Conservation (phyloP, 495 filamentous ascomycete genomes). For the Durotheca rogersii region DNA sequence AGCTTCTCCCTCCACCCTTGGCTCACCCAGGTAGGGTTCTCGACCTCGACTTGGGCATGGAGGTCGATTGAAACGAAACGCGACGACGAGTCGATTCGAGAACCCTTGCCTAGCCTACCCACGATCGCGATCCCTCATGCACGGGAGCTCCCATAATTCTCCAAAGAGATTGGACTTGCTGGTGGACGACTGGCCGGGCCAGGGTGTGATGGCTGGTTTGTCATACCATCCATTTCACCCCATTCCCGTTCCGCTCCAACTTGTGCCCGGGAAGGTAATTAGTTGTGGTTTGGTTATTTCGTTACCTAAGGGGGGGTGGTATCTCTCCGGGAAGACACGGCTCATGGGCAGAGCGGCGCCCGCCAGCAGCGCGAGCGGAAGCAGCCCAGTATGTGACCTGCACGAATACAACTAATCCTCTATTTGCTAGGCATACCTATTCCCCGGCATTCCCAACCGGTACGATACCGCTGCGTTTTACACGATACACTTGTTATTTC, state of each 20-base stretch:
- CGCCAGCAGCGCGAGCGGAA: too few species aligned
- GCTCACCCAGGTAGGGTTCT: too few species aligned
- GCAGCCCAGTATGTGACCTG: constrained; percentile 15
- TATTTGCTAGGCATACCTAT: constrained; percentile 4
- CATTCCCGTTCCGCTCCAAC: not conserved
- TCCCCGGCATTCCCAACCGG: constrained; percentile 4
- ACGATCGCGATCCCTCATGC: constrained; percentile 35
- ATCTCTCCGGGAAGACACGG: too few species aligned
- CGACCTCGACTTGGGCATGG: not conserved
- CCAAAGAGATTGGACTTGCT: constrained; percentile 25
- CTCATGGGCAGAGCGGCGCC: too few species aligned
- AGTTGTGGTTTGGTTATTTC: not conserved
- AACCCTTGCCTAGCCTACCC: constrained; percentile 21
- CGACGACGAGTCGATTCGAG: constrained; percentile 7
- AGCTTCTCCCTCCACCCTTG: too few species aligned
- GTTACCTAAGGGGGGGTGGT: not conserved
- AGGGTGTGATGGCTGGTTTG: constrained; percentile 12
- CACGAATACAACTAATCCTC: constrained; percentile 18
- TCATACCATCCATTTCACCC: constrained; percentile 12
- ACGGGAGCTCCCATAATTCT: constrained; percentile 22
- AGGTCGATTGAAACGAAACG: constrained; percentile 3
- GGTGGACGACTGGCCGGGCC: constrained; percentile 13
- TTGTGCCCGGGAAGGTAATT: too few species aligned
- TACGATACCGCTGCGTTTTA: too few species aligned
- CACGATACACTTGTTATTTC: too few species aligned